Percentiles rank a stretch among this genome's conserved stretches.
phyloP scores from a whole-genome alignment of 805 yeast species.

The Brettanomyces custersianus region DNA sequence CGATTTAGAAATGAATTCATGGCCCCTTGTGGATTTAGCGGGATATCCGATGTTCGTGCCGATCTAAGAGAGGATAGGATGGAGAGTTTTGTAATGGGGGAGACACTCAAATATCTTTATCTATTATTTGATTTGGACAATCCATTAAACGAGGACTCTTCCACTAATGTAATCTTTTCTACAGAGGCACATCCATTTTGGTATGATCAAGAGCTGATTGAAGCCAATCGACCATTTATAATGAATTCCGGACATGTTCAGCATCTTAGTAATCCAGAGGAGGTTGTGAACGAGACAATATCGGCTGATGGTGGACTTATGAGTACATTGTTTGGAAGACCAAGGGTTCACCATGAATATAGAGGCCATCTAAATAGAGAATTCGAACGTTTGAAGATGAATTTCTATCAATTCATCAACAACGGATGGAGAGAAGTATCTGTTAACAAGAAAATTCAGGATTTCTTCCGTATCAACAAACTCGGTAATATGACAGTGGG shows the following conservation, averaged over 20 bases:
- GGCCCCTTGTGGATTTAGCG: slow-evolving; percentile 74
- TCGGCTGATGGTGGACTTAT: too few relatives aligned
- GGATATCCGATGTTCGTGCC: slow-evolving; percentile 56
- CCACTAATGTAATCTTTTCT: slow-evolving; percentile 42
- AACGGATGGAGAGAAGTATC: slow-evolving; percentile 2
- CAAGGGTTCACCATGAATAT: not conserved
- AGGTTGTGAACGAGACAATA: too few relatives aligned
- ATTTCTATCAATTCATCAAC: slow-evolving; percentile 1
- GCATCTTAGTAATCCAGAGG: too few relatives aligned
- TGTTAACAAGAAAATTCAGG: slow-evolving; percentile 1
- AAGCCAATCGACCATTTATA: too few relatives aligned
- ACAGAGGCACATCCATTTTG: slow-evolving; percentile 93
- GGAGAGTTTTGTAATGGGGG: slow-evolving; percentile 88
- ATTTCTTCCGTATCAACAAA: not conserved
- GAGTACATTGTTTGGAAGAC: not conserved
- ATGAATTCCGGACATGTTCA: too few relatives aligned
- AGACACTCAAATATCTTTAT: slow-evolving; percentile 76
- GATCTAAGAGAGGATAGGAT: slow-evolving; percentile 66
- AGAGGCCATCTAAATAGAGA: not conserved
- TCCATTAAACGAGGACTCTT: slow-evolving; percentile 32
- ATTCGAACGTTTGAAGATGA: not conserved
- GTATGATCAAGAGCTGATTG: slow-evolving; percentile 34
- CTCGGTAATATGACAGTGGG: slow-evolving; percentile 1
- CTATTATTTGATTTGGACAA: slow-evolving; percentile 68
- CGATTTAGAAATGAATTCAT: slow-evolving; percentile 44